phyloP scores from a whole-genome alignment of 495 filamentous ascomycete genomes.

The Aspergillus hancockii region DNA sequence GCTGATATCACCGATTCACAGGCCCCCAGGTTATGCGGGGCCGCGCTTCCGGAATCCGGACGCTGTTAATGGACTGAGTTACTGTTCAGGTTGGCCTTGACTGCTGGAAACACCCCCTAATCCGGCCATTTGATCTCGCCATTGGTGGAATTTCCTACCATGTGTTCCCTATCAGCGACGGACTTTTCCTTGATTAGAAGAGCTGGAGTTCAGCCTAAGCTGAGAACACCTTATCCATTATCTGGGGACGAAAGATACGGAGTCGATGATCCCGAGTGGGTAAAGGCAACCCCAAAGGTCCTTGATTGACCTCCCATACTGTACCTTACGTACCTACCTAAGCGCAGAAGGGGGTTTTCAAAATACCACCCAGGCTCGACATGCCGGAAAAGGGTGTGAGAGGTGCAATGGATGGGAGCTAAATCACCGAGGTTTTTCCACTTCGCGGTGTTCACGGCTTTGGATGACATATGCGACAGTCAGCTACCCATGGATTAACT shows the following conservation, averaged over 20 bases:
- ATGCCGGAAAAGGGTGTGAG: background rate
- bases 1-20: slow-evolving; percentile 39
- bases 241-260: slow-evolving; percentile 6
- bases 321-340: no score
- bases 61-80: slow-evolving; percentile 12
- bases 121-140: background rate
- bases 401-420: background rate
- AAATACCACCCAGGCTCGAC: no score
- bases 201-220: slow-evolving; percentile 13
- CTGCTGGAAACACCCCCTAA: slow-evolving; percentile 2
- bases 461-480: no score
- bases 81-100: background rate
- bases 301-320: background rate
- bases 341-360: no score
- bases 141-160: slow-evolving; percentile 13
- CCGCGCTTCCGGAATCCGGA: slow-evolving; percentile 35
- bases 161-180: slow-evolving; percentile 10
- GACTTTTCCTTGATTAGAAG: slow-evolving; percentile 12
- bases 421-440: slow-evolving; percentile 11
- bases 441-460: background rate
- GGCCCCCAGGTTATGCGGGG: slow-evolving; percentile 35
- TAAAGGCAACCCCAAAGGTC: slow-evolving; percentile 13
- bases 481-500: no score
- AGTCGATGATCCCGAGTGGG: background rate
- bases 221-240: slow-evolving; percentile 5